Conservation (phyloP, 2,329 filamentous ascomycete species). For the Colletotrichum truncatum region DNA sequence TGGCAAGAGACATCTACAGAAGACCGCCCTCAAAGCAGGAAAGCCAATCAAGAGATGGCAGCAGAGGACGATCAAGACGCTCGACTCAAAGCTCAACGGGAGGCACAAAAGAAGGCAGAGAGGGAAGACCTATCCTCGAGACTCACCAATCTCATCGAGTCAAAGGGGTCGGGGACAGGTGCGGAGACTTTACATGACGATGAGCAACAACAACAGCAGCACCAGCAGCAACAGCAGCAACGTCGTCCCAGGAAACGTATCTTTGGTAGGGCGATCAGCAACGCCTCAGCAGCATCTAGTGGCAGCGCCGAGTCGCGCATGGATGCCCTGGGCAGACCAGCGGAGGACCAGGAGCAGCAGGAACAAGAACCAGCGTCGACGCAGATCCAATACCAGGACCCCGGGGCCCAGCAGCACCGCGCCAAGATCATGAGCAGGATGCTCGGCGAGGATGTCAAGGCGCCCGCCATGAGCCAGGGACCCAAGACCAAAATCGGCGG, state of each 20-base stretch:
- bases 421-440: constrained; percentile 56
- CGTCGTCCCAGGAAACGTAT: constrained; percentile 54
- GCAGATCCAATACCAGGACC: constrained; percentile 63
- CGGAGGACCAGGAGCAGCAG: constrained; percentile 4
- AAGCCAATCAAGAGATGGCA: neutral
- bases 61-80: constrained; percentile 33
- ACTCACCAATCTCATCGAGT: constrained; percentile 53
- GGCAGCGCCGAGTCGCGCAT: constrained; percentile 49
- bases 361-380: constrained; percentile 51
- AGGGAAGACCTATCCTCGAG: constrained; percentile 52
- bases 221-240: constrained; percentile 1
- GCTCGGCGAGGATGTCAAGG: constrained; percentile 30
- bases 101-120: constrained; percentile 43
- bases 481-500: constrained; percentile 19
- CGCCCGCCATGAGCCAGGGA: neutral
- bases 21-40: too few species aligned
- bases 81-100: constrained; percentile 12
- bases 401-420: constrained; percentile 55
- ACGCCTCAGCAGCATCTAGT: constrained; percentile 61
- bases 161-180: constrained; percentile 29
- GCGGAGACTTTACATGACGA: constrained; percentile 23
- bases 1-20: too few species aligned
- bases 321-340: constrained; percentile 28
- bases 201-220: constrained; percentile 27
- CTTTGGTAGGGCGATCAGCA: constrained; percentile 67